Evolutionary conservation across 495 filamentous ascomycete genomes (phyloP).

Genomic region (Pyrenula aspistea): DNA sequence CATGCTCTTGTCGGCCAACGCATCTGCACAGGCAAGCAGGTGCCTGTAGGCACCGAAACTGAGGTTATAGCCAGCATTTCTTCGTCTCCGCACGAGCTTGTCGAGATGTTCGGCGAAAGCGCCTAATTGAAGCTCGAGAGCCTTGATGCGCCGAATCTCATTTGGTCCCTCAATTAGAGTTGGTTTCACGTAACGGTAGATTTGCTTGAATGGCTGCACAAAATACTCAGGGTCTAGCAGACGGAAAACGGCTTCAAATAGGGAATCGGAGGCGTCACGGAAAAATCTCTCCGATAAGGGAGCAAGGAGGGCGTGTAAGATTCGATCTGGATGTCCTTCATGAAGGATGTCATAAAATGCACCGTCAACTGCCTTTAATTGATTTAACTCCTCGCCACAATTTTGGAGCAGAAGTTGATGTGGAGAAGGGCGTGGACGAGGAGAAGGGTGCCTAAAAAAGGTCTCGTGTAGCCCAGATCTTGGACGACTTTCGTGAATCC

Average conservation of each 20-base stretch:
- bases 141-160: constrained; percentile 11
- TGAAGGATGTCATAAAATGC: constrained; percentile 18
- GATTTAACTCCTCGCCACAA: neutral
- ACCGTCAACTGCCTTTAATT: neutral
- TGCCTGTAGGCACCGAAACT: constrained; percentile 40
- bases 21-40: constrained; percentile 40
- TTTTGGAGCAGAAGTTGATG: neutral
- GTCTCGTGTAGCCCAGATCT: neutral
- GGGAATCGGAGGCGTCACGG: constrained; percentile 20
- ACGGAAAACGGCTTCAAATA: constrained; percentile 25
- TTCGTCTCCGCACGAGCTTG: constrained; percentile 24
- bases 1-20: constrained; percentile 28
- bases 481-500: neutral
- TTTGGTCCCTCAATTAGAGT: constrained; percentile 16
- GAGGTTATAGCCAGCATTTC: constrained; percentile 13
- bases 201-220: constrained; percentile 32
- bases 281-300: constrained; percentile 3
- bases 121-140: constrained; percentile 20
- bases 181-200: constrained; percentile 35
- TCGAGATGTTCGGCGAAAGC: constrained; percentile 27
- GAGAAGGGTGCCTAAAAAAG: neutral
- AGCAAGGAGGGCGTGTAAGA: constrained; percentile 23
- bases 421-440: neutral
- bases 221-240: constrained; percentile 30
- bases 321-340: constrained; percentile 25